Evolutionary conservation across 192 early-diverging fungal species (phyloP).

Genomic region (Coemansia sp.): DNA sequence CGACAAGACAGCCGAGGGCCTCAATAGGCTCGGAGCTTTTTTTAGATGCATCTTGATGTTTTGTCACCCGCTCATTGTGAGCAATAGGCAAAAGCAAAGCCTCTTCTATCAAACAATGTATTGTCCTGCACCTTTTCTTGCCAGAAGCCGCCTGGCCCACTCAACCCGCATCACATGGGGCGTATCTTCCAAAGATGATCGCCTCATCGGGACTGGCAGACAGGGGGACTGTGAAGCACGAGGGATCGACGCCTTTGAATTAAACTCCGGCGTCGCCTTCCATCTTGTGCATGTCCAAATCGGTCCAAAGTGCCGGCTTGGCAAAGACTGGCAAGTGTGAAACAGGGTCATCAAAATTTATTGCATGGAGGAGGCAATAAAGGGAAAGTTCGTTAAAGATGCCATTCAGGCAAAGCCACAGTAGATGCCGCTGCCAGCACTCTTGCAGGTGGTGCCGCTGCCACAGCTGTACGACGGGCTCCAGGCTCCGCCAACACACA

Average conservation of each 20-base stretch:
- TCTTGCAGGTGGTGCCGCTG: constrained; percentile 29
- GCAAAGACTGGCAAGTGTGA: background rate
- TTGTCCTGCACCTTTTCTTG: too few species aligned
- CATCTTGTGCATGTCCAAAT: background rate
- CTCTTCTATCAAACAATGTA: background rate
- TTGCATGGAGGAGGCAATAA: background rate
- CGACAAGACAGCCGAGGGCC: background rate
- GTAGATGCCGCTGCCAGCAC: constrained; percentile 21
- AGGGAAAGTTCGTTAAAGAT: background rate
- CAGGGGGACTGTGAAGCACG: background rate
- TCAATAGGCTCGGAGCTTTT: background rate
- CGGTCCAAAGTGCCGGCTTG: background rate
- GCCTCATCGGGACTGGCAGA: background rate
- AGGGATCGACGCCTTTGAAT: background rate
- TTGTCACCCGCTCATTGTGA: background rate
- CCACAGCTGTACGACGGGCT: constrained; percentile 28
- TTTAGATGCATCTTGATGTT: background rate
- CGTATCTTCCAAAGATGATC: background rate
- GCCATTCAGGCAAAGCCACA: too few species aligned
- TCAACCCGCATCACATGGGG: constrained; percentile 1
- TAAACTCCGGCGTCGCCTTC: background rate
- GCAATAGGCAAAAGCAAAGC: background rate
- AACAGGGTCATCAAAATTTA: constrained; percentile 11
- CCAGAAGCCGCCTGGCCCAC: background rate
- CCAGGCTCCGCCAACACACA: constrained; percentile 27